phyloP scores from a whole-genome alignment of 2,329 filamentous ascomycete species.

The Arachnomyces sp. region DNA sequence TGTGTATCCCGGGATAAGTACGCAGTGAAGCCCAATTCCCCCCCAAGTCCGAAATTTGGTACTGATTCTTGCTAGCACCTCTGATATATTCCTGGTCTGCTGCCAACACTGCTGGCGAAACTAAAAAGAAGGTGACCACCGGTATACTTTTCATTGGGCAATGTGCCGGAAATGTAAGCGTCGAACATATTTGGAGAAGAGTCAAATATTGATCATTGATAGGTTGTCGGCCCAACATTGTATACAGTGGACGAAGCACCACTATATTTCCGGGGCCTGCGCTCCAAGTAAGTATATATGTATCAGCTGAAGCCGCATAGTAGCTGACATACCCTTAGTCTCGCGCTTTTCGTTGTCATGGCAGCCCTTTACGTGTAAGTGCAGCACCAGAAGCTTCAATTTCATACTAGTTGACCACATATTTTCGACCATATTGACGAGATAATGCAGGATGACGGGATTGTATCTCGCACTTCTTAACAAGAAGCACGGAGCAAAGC shows the following conservation, averaged over 20 bases:
- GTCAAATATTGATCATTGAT: too few relatives aligned
- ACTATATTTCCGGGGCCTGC: conserved; percentile 49
- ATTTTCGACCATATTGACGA: not conserved
- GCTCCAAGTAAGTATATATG: conserved; percentile 40
- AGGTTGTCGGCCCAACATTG: conserved; percentile 55
- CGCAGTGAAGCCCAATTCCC: conserved; percentile 9
- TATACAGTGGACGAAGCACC: conserved; percentile 56
- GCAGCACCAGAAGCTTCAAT: not conserved
- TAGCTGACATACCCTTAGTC: conserved; percentile 19
- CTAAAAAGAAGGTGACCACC: conserved; percentile 59
- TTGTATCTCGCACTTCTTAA: conserved; percentile 48
- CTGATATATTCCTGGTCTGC: conserved; percentile 65
- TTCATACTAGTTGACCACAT: not conserved
- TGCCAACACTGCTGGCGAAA: conserved; percentile 55
- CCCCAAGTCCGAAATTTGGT: conserved; percentile 1
- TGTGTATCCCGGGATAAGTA: conserved; percentile 51
- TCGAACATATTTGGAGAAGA: too few relatives aligned
- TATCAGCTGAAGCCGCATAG: not conserved
- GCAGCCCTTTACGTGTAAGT: conserved; percentile 42
- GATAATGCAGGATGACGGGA: conserved; percentile 23
- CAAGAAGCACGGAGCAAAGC: conserved; percentile 43
- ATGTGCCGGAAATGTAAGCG: conserved; percentile 50
- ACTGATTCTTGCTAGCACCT: conserved; percentile 41
- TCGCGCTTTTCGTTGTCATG: conserved; percentile 54
- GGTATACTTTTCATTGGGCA: conserved; percentile 58